Evolutionary conservation across 1,139 yeast species (phyloP), one percentile per base, ranked within the genome.

Genomic region (Nakaseomyces bracarensis): DNA sequence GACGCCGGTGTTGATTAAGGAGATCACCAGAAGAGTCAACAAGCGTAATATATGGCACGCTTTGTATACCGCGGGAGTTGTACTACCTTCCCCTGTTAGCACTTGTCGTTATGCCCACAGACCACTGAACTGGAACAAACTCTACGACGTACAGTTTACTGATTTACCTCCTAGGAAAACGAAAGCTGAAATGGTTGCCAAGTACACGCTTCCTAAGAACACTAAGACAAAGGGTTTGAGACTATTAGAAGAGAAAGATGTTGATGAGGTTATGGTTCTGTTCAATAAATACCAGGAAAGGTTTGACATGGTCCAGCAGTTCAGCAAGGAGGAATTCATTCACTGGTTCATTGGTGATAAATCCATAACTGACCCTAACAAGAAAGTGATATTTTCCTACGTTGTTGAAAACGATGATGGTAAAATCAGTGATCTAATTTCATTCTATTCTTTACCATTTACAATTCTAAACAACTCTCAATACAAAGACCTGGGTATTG

Each of bases 51-150:
- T 89, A 46, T 91, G 97, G 96, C 97, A 91, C 62, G 98, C 98
- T 0, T 71, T 93, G 47, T 87, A 86, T 63, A 89, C 99, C 10
- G 96, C 93, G 0, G 98, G 98, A 5, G 76, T 80, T 5, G 79
- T 86, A 4, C 71, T 91, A 47, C 99, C 99, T 15, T 80, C 91
- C 18, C 99, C 99, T 0, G 75, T 91, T 7, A 70, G 95, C n/a
- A 79, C 86, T 1, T 81, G 95, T 60, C 75, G 97, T 50, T 93
- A 93, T 64, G 83, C 85, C 40, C 99, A 91, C 65, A 82, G 98
- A 53, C 94, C 97, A 2, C 69, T 91, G 50, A 83, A 91, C 61
- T 91, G 98, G 98, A 69, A 77, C 16, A 91, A 86, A 58, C 71
- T 91, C 26, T 72, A 82, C 56, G 96, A 86, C 43, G 95, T 87